phyloP scores from a whole-genome alignment of 768 basidiomycete species.

The Tulasnella sp. region DNA sequence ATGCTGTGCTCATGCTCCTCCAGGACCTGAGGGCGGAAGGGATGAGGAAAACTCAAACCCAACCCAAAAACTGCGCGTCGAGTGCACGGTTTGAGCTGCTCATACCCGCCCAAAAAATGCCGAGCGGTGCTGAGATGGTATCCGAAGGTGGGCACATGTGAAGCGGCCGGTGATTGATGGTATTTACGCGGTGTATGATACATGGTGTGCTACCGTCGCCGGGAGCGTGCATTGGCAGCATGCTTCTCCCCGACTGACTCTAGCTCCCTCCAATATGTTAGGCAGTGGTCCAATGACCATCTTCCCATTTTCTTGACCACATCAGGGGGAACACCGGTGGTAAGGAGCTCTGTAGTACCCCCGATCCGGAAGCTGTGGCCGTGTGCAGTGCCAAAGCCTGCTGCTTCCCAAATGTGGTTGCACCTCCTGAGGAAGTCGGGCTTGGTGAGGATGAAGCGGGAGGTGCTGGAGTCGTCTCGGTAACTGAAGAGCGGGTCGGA shows the following conservation, averaged over 20 bases:
- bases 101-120: background rate
- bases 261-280: slow-evolving; percentile 2
- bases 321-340: background rate
- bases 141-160: too few species aligned
- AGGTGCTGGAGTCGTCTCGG: too few species aligned
- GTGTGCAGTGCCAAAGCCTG: background rate
- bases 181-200: background rate
- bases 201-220: background rate
- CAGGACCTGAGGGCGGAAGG: background rate
- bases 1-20: too few species aligned
- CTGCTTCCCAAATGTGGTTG: background rate
- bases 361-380: slow-evolving; percentile 18
- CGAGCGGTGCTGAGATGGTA: too few species aligned
- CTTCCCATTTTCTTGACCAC: slow-evolving; percentile 11
- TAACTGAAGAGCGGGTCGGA: too few species aligned
- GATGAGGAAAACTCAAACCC: background rate
- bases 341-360: slow-evolving; percentile 12
- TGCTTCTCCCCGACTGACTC: background rate
- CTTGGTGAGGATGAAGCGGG: too few species aligned
- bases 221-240: background rate
- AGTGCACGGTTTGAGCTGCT: background rate
- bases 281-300: slow-evolving; percentile 15
- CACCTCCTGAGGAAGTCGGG: slow-evolving; percentile 11
- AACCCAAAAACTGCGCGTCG: background rate
- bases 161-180: too few species aligned